Evolutionary conservation across 345 rosid species (phyloP), one percentile per base, ranked within the genome.

Genomic region (Corymbia maculata): DNA sequence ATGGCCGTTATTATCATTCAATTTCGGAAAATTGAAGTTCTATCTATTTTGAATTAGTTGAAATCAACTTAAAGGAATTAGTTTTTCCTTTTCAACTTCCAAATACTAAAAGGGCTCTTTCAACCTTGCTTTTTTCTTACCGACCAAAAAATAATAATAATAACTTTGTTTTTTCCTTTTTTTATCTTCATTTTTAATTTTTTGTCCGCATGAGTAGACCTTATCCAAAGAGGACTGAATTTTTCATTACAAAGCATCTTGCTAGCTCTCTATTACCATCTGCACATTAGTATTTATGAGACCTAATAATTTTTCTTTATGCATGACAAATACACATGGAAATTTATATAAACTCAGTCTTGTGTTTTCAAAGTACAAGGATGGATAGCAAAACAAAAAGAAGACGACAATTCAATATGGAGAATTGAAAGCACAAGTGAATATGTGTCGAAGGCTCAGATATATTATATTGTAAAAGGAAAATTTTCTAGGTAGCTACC

Each of bases 381-480:
- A 64, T 64, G 75, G 75, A 64, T 64, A n/a, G 19, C 36, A 17
- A 64, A n/a, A 64, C 17, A 28, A 64, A 64, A 64, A 14, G 17
- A 64, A n/a, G 36, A 64, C 13, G 70, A n/a, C 7, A 13, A 64
- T 64, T 64, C 36, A 64, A n/a, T 64, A 64, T 64, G 19, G 42
- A 64, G 75, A 14, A 64, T 64, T 64, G 68, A 26, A 59, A 59
- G 15, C 26, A 12, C 30, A 59, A 59, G 68, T 59, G 68, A 59
- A 26, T 59, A 59, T 0, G 19, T 13, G 5, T 8, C 19, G 10
- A 64, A 64, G 17, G 17, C 30, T 64, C 32, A 64, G 16, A 28
- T 13, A 64, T 26, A n/a, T 32, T 13, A 9, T n/a, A 13, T 0
- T 64, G 2, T 0, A 64, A 64, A 64, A n/a, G 42, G 36, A 28